Percentiles rank a stretch among this genome's conserved stretches.
phyloP scores from a whole-genome alignment of 352 stramenopile species.

The Phytopythium delawarense region DNA sequence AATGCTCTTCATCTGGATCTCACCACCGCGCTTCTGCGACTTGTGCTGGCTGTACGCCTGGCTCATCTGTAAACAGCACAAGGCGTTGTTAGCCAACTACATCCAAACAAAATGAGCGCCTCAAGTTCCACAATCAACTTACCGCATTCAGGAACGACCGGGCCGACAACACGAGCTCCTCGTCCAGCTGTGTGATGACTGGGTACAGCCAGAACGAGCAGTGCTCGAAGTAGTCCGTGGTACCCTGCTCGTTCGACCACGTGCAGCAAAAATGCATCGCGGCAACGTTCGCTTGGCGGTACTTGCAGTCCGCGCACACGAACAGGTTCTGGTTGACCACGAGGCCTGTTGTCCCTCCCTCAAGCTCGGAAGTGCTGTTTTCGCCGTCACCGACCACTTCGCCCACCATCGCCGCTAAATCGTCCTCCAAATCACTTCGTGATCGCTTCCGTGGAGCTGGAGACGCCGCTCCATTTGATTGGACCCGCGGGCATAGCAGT shows the following conservation, averaged over 20 bases:
- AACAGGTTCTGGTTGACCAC: conserved; percentile 70
- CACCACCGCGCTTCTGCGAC: conserved; percentile 61
- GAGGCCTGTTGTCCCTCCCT: conserved; percentile 31
- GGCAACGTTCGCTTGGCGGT: conserved; percentile 70
- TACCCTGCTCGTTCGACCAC: conserved; percentile 87
- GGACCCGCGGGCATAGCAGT: conserved; percentile 67
- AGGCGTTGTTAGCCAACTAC: not conserved
- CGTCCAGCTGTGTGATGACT: conserved; percentile 80
- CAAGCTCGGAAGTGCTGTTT: conserved; percentile 18
- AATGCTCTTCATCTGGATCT: conserved; percentile 80
- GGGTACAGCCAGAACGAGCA: conserved; percentile 86
- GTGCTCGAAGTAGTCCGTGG: conserved; percentile 88
- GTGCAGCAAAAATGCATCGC: conserved; percentile 87
- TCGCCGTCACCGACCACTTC: conserved; percentile 16
- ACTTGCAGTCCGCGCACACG: conserved; percentile 81
- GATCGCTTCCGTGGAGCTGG: conserved; percentile 29
- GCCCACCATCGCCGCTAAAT: conserved; percentile 34
- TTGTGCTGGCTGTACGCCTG: conserved; percentile 64
- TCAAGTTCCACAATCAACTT: conserved; percentile 9
- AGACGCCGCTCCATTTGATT: conserved; percentile 17
- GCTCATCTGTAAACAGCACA: conserved; percentile 31
- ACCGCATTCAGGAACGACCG: conserved; percentile 75
- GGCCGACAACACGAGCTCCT: conserved; percentile 76
- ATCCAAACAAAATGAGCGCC: not conserved
- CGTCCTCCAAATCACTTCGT: conserved; percentile 43